Evolutionary conservation across 2,329 filamentous ascomycete species (phyloP), one percentile per base, ranked within the genome.

Genomic region (Aciculosporium take): DNA sequence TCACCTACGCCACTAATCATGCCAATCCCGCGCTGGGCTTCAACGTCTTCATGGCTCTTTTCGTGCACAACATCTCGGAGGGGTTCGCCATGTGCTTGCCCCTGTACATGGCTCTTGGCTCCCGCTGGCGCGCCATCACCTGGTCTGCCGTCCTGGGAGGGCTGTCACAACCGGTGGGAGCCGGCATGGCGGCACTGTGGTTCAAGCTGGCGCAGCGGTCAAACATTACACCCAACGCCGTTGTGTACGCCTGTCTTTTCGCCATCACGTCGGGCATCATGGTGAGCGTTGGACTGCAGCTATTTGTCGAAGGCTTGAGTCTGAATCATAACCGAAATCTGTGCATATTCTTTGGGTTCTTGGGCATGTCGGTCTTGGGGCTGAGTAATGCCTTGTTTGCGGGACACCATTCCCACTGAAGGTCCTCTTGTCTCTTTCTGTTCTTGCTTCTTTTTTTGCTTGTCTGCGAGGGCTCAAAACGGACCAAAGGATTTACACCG

Each of bases 31-130:
- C 74, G 0, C 75, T 98, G 0, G 91, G 91, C 17, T 78, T 94
- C 60, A 83, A 84, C 40, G 86, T 98, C 41, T 98, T 98, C 64
- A 75, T 96, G 60, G 89, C 91, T 0, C 73, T 98, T 7, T 94
- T 94, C 56, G 89, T 98, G 45, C 91, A 98, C 70, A 98, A 96
- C 64, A 94, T 98, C 54, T 88, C 86, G 23, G 91, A 98, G 64
- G 91, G 91, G 2, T 96, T 96, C 57, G 85, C 88, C 46, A 82
- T 98, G 72, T 86, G 87, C 0, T 66, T 98, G 1, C 91, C 91
- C 0, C 69, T 98, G 0, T 98, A 94, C 61, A 83, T 98, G 53
- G 91, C 91, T 1, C 74, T 95, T 25, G 74, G 81, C 46, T 89
- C 79, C 44, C 81, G 87, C 35, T 66, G 76, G 56, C 81, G 79